Conservation (phyloP, 371 early-diverging fungal species). For the Parasitella parasitica region DNA sequence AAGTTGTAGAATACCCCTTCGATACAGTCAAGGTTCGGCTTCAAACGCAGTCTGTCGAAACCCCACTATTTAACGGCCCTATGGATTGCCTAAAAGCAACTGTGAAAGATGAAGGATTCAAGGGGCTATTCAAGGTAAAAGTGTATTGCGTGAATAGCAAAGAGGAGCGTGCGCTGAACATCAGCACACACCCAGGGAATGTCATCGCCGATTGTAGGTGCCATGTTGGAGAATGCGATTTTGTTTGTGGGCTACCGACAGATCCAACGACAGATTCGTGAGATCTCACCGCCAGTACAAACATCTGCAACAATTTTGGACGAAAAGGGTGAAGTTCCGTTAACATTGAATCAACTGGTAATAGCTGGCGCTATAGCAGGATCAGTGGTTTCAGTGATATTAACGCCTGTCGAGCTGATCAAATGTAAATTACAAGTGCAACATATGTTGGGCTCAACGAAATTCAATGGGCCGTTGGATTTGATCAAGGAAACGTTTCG, state of each 20-base stretch:
- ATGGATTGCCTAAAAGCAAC: slow-evolving; percentile 77
- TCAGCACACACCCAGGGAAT: slow-evolving; percentile 74
- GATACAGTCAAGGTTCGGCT: slow-evolving; percentile 96
- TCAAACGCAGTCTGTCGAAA: slow-evolving; percentile 78
- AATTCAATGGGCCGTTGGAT: slow-evolving; percentile 66
- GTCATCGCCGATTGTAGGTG: slow-evolving; percentile 86
- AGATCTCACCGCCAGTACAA: slow-evolving; percentile 29
- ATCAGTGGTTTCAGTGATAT: slow-evolving; percentile 76
- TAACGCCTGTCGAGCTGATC: slow-evolving; percentile 93
- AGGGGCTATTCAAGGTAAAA: slow-evolving; percentile 76
- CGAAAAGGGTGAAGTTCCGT: slow-evolving; percentile 14
- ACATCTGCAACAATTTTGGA: slow-evolving; percentile 15
- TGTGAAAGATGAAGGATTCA: slow-evolving; percentile 67
- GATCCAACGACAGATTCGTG: slow-evolving; percentile 70
- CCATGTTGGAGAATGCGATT: slow-evolving; percentile 91
- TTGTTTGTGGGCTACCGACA: slow-evolving; percentile 86
- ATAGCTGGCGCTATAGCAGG: slow-evolving; percentile 86
- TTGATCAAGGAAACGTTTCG: slow-evolving; percentile 63
- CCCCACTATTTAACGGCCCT: slow-evolving; percentile 75
- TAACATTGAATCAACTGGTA: slow-evolving; percentile 67
- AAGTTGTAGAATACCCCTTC: slow-evolving; percentile 93
- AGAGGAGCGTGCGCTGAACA: too few species aligned
- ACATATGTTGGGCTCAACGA: slow-evolving; percentile 42
- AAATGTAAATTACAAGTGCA: slow-evolving; percentile 95
- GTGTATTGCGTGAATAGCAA: too few species aligned